Conservation (phyloP, 495 filamentous ascomycete genomes). For the Hypoxylon intermedium region DNA sequence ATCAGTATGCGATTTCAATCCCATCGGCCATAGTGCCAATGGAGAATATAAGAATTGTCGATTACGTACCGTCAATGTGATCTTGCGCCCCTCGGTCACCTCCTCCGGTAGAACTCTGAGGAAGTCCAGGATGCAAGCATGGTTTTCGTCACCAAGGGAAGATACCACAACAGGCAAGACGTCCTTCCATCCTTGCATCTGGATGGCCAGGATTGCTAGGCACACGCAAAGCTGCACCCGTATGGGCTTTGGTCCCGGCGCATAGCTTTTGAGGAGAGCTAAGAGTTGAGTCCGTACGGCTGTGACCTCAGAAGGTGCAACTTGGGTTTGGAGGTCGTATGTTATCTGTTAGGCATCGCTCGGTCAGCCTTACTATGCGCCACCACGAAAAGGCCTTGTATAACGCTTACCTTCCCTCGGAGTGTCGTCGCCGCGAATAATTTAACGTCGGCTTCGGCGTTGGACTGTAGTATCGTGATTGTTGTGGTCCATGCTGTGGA, state of each 20-base stretch:
- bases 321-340: constrained; percentile 65
- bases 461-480: constrained; percentile 80
- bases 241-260: constrained; percentile 85
- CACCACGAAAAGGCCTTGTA: not conserved
- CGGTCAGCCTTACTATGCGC: constrained; percentile 30
- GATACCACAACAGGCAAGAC: constrained; percentile 82
- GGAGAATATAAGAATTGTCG: too few relatives aligned
- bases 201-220: constrained; percentile 90
- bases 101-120: constrained; percentile 96
- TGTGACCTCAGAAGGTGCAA: constrained; percentile 75
- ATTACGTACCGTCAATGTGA: constrained; percentile 94
- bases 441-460: constrained; percentile 79
- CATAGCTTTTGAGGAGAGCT: constrained; percentile 76
- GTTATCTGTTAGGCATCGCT: constrained; percentile 48
- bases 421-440: constrained; percentile 96
- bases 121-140: constrained; percentile 91
- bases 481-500: constrained; percentile 92
- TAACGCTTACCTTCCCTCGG: constrained; percentile 85
- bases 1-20: constrained; percentile 60
- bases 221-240: constrained; percentile 95
- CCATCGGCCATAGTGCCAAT: too few relatives aligned
- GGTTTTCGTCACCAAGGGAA: constrained; percentile 76
- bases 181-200: constrained; percentile 96
- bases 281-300: constrained; percentile 83
- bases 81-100: constrained; percentile 98